Percentiles rank a stretch among this genome's conserved stretches.
These are phyloP conservation scores for Chlorencoelia australis DNA, from an alignment of 2,329 filamentous ascomycete species.

Conservation along the genomic window DNA sequence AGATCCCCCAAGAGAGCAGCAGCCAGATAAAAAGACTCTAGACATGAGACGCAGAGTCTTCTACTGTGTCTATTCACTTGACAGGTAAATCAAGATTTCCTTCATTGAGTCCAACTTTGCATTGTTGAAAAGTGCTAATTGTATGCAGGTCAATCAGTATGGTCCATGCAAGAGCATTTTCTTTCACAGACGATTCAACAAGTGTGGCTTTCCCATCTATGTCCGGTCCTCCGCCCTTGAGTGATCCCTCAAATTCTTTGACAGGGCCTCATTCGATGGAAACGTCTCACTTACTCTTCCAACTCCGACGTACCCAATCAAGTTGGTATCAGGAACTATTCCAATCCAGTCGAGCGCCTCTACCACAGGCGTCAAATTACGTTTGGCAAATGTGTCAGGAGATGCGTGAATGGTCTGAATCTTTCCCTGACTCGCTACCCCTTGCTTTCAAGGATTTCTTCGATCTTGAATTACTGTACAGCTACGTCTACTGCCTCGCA, in stretches of 20 bases:
- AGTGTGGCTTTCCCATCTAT: slow-evolving; percentile 66
- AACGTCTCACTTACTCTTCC: slow-evolving; percentile 68
- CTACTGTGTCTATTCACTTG: slow-evolving; percentile 82
- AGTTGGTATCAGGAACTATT: slow-evolving; percentile 84
- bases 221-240: slow-evolving; percentile 19
- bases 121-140: slow-evolving; percentile 8
- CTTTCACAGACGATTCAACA: slow-evolving; percentile 82
- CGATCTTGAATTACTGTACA: slow-evolving; percentile 81
- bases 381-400: slow-evolving; percentile 67
- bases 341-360: slow-evolving; percentile 61
- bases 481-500: slow-evolving; percentile 80
- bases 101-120: not conserved
- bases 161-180: slow-evolving; percentile 78
- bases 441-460: slow-evolving; percentile 64
- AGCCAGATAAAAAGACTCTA: slow-evolving; percentile 57
- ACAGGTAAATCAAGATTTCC: slow-evolving; percentile 50
- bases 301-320: slow-evolving; percentile 77
- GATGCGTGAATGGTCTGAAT: slow-evolving; percentile 73
- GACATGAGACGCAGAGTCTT: slow-evolving; percentile 77
- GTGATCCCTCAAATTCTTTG: slow-evolving; percentile 29
- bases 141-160: slow-evolving; percentile 67
- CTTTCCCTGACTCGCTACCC: slow-evolving; percentile 57
- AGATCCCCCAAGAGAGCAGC: slow-evolving; percentile 65
- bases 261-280: slow-evolving; percentile 45
- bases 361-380: slow-evolving; percentile 58